Base-by-base conservation (phyloP, 495 filamentous ascomycete genomes). In the Penicillium riverlandense region DNA sequence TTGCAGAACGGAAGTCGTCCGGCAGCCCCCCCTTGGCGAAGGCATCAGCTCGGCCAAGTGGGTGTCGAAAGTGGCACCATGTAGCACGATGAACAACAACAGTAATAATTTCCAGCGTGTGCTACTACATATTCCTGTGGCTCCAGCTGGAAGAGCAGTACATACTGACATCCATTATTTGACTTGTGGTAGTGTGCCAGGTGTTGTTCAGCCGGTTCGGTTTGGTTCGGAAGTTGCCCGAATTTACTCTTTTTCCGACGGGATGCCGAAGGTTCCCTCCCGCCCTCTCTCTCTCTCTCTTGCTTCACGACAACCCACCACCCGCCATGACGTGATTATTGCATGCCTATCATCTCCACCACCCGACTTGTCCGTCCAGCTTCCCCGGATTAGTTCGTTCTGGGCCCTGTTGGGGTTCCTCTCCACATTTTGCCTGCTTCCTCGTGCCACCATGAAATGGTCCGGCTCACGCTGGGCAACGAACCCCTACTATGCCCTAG, bases 401-500 rank as follows among this genome's bases (percentile, higher is more conserved):
- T 34, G 9, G 32, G 32, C 32, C 32, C 32, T 12, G 32, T 3
- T 6, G 22, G 22, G 22, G 22, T 22, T 22, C 1, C 22, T 36
- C 33, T 11, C 29, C 35, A 11, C 37, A 35, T 16, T 44, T 44
- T 40, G 42, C 42, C 15, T 32, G 15, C 27, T 40, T 37, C 28
- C 35, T 45, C 7, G 33, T 29, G 37, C 29, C 37, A 29, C 44
- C 41, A 22, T 22, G 22, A 22, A 3, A 22, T 22, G 22, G 22
- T 6, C 22, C 22, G 22, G 0, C 22, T 64, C 62, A n/a, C 56
- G 65, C 38, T 68, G 66, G 60, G 57, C 57, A 38, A 69, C 63
- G 13, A 62, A 51, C 53, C 65, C 66, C 8, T 70, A 59, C 44
- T 71, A 63, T 53, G 61, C 63, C 31, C 52, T 69, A 22, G 61